phyloP scores from a whole-genome alignment of 495 filamentous ascomycete species.

The Evernia prunastri region DNA sequence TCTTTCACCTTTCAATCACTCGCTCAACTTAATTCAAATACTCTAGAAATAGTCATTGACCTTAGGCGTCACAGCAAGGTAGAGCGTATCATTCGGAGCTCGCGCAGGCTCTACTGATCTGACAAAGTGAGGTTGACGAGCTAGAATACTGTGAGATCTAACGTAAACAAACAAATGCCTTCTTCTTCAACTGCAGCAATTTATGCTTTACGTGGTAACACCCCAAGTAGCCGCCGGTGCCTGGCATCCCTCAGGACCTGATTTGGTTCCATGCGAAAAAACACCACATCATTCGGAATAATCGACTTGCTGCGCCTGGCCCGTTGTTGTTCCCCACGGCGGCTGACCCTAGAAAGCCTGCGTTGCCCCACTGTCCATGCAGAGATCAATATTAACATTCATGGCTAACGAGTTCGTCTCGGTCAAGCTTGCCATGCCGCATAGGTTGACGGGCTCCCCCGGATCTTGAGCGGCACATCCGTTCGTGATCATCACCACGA shows the following conservation, averaged over 20 bases:
- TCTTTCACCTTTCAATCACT: no score
- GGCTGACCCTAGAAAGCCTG: not conserved
- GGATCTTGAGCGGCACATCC: not conserved
- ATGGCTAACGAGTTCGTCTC: not conserved
- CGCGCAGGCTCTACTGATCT: no score
- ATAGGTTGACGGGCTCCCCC: not conserved
- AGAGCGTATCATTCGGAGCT: no score
- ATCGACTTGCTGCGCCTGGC: not conserved
- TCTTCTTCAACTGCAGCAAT: no score
- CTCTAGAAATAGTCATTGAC: no score
- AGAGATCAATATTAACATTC: not conserved
- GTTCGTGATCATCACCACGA: not conserved
- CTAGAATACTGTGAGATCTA: no score
- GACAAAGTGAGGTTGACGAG: no score
- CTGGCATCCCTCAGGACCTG: not conserved
- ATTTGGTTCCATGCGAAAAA: not conserved
- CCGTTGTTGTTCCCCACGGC: not conserved
- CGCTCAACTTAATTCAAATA: no score
- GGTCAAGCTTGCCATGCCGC: not conserved
- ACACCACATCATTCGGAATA: not conserved
- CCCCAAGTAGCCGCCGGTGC: not conserved
- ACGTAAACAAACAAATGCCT: no score
- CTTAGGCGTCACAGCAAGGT: no score
- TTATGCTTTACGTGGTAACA: not conserved
- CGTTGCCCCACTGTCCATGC: not conserved